Conservation (phyloP, 768 basidiomycete species). For the Termitomyces eurrhizus region DNA sequence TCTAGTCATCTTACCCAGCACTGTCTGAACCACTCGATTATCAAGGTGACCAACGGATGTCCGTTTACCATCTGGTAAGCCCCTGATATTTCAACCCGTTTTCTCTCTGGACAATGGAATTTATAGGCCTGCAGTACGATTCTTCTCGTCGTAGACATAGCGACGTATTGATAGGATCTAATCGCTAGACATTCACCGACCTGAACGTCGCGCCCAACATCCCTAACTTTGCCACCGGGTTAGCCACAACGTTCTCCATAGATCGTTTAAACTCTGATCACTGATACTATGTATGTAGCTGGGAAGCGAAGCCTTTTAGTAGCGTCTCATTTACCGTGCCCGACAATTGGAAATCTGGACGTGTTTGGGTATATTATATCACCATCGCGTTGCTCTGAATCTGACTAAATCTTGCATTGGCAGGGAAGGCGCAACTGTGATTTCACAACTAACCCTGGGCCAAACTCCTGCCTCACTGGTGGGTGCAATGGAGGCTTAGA, state of each 20-base stretch:
- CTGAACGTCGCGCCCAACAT: neutral
- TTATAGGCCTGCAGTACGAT: neutral
- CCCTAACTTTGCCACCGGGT: neutral
- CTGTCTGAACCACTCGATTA: neutral
- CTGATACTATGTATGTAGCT: neutral
- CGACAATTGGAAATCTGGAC: conserved; percentile 61
- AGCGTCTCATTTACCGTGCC: conserved; percentile 34
- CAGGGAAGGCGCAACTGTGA: conserved; percentile 65
- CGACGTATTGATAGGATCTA: neutral
- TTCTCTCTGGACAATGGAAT: neutral
- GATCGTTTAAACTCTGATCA: too few species aligned
- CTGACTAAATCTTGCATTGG: neutral
- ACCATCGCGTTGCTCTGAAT: neutral
- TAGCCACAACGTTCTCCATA: too few species aligned
- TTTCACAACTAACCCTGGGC: conserved; percentile 48
- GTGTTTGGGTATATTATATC: conserved; percentile 44
- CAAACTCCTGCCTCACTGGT: conserved; percentile 20
- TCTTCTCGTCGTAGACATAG: neutral
- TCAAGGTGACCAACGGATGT: neutral
- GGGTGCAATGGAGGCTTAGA: conserved; percentile 42
- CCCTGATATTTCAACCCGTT: too few species aligned
- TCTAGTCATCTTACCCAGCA: too few species aligned
- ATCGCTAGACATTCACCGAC: neutral
- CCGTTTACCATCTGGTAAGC: neutral
- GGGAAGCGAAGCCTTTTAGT: neutral